Evolutionary conservation across 176 grass and related monocot genomes (phyloP), one percentile per base, ranked within the genome.

Genomic region (Saccharum spontaneum): DNA sequence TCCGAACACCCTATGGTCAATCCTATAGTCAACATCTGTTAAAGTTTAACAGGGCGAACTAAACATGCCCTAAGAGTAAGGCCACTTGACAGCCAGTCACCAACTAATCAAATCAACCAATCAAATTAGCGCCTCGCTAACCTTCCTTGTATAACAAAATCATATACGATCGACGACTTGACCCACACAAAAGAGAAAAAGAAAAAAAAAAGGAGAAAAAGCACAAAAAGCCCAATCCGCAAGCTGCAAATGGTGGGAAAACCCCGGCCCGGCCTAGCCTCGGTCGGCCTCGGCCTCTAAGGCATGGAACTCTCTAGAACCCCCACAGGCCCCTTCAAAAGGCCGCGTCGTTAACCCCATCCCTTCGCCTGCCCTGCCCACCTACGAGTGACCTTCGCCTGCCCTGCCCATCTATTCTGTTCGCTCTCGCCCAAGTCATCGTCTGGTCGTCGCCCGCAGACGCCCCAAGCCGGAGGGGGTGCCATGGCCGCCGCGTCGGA

Each of bases 401-500:
- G n/a, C n/a, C n/a, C n/a, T n/a, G n/a, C n/a, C 69, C 40, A 69
- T 50, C n/a, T 64, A 63, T 50, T 86, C 40, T n/a, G 45, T 4
- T 45, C 66, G 64, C 76, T 57, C 52, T 11, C 62, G 10, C 62
- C 67, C 30, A 44, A 89, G 88, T 90, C 79, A 48, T 83, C 74
- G 67, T 13, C 80, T 11, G 41, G 89, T 90, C 85, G 64, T 54
- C 71, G 71, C 71, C 61, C 75, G 66, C 86, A 74, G 84, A 54
- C 59, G 78, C 82, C 71, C 30, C 30, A 60, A 84, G 77, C 39
- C 63, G 45, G 66, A 59, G n/a, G 67, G 34, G 79, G 4, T 11
- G 65, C 65, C 83, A 87, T 90, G 84, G 84, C 89, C 75, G 84
- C 89, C 75, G 75, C 85, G 34, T 84, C 84, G 73, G 89, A 92